phyloP scores from a whole-genome alignment of 2,329 filamentous ascomycete species.

The Phialocephala subalpina region DNA sequence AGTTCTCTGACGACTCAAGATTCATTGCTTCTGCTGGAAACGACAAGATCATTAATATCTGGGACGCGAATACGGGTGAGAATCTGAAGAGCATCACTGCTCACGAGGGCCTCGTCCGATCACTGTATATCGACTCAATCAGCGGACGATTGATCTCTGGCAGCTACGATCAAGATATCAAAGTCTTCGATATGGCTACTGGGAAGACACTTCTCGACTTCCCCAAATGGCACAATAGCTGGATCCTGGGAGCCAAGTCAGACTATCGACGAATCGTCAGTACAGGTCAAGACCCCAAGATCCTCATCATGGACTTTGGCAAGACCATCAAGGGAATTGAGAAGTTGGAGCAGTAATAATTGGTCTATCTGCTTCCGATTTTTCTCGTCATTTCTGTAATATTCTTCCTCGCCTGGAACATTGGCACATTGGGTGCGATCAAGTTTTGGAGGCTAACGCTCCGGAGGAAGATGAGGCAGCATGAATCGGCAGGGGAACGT shows the following conservation, averaged over 20 bases:
- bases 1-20: constrained; percentile 94
- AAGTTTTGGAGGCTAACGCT: no score
- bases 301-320: constrained; percentile 93
- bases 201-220: constrained; percentile 84
- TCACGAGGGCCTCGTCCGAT: constrained; percentile 86
- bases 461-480: no score
- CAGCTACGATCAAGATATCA: constrained; percentile 94
- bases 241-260: constrained; percentile 95
- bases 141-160: constrained; percentile 89
- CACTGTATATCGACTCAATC: constrained; percentile 86
- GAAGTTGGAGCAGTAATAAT: constrained; percentile 58
- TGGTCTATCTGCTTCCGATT: no score
- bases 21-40: constrained; percentile 95
- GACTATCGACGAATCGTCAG: constrained; percentile 95
- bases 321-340: constrained; percentile 65
- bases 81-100: constrained; percentile 82
- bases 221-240: constrained; percentile 94
- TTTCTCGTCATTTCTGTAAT: no score
- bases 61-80: constrained; percentile 90
- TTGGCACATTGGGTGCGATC: no score
- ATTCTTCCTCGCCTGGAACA: no score
- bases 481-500: no score
- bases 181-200: constrained; percentile 88
- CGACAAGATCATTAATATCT: constrained; percentile 94
- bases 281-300: constrained; percentile 92